Percentiles rank a stretch among this genome's conserved stretches.
phyloP scores from a whole-genome alignment of 768 basidiomycete species.

The Suillus variegatus region DNA sequence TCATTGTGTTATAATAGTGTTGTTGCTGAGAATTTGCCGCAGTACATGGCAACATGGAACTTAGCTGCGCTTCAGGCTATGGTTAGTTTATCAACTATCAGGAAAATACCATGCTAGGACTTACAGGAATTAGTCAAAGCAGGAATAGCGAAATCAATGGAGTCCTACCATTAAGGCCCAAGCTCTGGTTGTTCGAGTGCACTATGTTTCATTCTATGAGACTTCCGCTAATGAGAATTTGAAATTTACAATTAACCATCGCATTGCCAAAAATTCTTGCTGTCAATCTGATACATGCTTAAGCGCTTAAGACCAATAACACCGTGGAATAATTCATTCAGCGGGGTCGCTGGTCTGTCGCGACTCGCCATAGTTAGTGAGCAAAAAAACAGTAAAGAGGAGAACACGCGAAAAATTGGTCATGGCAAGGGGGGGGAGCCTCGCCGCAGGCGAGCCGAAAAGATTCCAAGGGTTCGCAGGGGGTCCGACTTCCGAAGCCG shows the following conservation, averaged over 20 bases:
- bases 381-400: too few species aligned
- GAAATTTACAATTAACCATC: neutral
- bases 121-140: constrained; percentile 10
- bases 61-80: constrained; percentile 49
- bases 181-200: neutral
- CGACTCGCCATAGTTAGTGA: too few species aligned
- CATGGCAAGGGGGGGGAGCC: too few species aligned
- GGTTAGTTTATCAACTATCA: constrained; percentile 30
- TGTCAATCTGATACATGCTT: too few species aligned
- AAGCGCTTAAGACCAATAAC: too few species aligned
- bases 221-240: neutral
- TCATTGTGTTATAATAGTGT: constrained; percentile 21
- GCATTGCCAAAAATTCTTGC: too few species aligned
- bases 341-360: too few species aligned
- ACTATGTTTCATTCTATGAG: neutral
- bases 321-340: too few species aligned
- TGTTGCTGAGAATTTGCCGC: constrained; percentile 45
- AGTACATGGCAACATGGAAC: constrained; percentile 63
- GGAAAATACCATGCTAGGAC: constrained; percentile 7
- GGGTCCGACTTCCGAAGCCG: too few species aligned
- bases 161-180: constrained; percentile 3
- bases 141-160: constrained; percentile 1
- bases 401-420: too few species aligned
- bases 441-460: too few species aligned
- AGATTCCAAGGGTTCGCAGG: too few species aligned